Conservation (phyloP, 306 rosid species). For the Prunus armeniaca region DNA sequence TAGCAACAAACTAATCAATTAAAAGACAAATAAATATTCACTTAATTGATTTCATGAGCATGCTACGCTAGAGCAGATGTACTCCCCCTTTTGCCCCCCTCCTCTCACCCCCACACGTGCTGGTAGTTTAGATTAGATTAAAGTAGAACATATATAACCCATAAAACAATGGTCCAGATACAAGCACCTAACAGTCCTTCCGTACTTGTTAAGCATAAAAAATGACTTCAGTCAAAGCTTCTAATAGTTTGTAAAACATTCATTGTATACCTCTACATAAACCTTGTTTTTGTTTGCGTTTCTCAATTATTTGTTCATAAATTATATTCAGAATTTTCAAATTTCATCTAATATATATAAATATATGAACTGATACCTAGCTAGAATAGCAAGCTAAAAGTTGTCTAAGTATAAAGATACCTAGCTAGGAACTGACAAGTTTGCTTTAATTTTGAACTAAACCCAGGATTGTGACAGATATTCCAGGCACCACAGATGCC, state of each 20-base stretch:
- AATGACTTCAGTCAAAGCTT: not conserved
- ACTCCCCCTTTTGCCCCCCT: too few species aligned
- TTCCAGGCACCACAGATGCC: conserved; percentile 94
- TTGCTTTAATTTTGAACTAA: conserved; percentile 10
- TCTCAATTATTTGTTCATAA: too few species aligned
- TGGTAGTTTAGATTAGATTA: too few species aligned
- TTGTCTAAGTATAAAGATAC: not conserved
- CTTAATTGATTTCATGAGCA: not conserved
- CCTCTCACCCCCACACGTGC: rapidly evolving
- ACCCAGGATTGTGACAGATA: conserved; percentile 93
- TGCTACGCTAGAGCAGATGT: too few species aligned
- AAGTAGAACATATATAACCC: too few species aligned
- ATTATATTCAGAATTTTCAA: too few species aligned
- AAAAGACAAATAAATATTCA: not conserved
- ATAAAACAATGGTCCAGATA: not conserved
- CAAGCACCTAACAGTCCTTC: not conserved
- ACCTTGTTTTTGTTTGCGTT: too few species aligned
- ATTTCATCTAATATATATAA: too few species aligned
- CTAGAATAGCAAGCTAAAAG: too few species aligned
- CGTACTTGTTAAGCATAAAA: not conserved
- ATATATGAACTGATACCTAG: too few species aligned
- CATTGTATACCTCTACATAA: too few species aligned
- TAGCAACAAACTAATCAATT: not conserved
- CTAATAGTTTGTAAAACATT: too few species aligned
- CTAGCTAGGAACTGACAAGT: not conserved